These are phyloP conservation scores for Carex arenaria DNA, from an alignment of 202 grass and related monocot species.

Conservation along the genomic window DNA sequence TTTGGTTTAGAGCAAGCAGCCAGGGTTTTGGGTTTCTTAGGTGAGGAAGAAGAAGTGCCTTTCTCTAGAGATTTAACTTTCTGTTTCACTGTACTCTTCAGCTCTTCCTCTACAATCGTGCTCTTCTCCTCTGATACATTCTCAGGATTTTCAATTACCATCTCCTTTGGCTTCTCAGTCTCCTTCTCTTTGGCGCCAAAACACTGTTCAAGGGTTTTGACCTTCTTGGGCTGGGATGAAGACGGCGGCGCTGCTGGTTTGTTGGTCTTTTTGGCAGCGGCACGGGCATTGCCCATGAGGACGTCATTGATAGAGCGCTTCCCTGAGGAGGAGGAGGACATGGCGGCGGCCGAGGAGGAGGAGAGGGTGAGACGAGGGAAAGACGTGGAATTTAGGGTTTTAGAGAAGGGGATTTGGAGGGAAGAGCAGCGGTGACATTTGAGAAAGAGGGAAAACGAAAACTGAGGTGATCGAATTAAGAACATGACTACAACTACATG, in stretches of 20 bases:
- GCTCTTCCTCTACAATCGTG: constrained; percentile 25
- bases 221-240: constrained; percentile 49
- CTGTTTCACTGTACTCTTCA: background rate
- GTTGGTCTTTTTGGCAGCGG: constrained; percentile 46
- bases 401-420: constrained; percentile 19
- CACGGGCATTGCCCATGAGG: constrained; percentile 82
- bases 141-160: constrained; percentile 20
- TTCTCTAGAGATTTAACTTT: constrained; percentile 24
- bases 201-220: constrained; percentile 26
- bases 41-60: constrained; percentile 18
- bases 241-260: constrained; percentile 37
- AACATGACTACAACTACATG: background rate
- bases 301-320: constrained; percentile 81
- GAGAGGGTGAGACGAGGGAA: background rate
- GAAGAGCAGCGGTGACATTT: constrained; percentile 16
- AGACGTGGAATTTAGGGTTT: constrained; percentile 22
- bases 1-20: constrained; percentile 38
- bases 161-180: constrained; percentile 19
- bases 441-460: constrained; percentile 9
- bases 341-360: background rate
- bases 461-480: background rate
- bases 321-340: constrained; percentile 45
- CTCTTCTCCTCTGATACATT: constrained; percentile 24
- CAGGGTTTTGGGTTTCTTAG: constrained; percentile 60
- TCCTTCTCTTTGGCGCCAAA: constrained; percentile 7